Conservation (phyloP, 1,284 basidiomycete species). For the Flammula alnicola region DNA sequence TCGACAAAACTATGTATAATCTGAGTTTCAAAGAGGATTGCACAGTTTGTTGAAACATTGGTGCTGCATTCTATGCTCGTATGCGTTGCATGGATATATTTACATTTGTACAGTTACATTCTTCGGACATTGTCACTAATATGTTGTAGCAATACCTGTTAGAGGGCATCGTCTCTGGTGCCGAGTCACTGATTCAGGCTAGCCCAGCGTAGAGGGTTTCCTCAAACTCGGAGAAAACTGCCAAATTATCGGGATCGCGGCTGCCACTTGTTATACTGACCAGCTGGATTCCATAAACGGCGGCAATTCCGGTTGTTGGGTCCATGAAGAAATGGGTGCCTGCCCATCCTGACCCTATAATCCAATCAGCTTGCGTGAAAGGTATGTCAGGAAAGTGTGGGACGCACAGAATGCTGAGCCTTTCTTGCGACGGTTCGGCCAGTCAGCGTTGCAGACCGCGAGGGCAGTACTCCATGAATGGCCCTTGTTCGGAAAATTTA, state of each 20-base stretch:
- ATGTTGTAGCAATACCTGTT: background rate
- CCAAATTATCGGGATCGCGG: background rate
- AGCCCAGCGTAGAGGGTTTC: background rate
- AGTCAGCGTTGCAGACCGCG: background rate
- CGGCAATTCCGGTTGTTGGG: slow-evolving; percentile 30
- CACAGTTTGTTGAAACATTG: slow-evolving; percentile 39
- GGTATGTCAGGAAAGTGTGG: background rate
- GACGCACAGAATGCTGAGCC: slow-evolving; percentile 5
- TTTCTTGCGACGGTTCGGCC: background rate
- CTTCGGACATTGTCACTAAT: slow-evolving; percentile 4
- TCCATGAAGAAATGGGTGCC: slow-evolving; percentile 31
- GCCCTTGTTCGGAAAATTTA: background rate
- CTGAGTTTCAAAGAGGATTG: slow-evolving; percentile 92
- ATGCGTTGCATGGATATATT: slow-evolving; percentile 1
- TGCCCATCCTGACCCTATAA: slow-evolving; percentile 31
- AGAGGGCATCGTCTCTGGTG: too few relatives aligned
- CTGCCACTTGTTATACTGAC: background rate
- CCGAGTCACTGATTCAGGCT: too few relatives aligned
- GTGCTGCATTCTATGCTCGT: background rate
- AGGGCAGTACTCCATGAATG: background rate
- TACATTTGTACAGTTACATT: background rate
- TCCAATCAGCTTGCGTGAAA: background rate
- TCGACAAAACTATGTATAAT: slow-evolving; percentile 96
- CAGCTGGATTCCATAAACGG: slow-evolving; percentile 30
- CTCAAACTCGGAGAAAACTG: background rate